Base-by-base conservation (phyloP, 345 rosid species). In the Populus euphratica region DNA sequence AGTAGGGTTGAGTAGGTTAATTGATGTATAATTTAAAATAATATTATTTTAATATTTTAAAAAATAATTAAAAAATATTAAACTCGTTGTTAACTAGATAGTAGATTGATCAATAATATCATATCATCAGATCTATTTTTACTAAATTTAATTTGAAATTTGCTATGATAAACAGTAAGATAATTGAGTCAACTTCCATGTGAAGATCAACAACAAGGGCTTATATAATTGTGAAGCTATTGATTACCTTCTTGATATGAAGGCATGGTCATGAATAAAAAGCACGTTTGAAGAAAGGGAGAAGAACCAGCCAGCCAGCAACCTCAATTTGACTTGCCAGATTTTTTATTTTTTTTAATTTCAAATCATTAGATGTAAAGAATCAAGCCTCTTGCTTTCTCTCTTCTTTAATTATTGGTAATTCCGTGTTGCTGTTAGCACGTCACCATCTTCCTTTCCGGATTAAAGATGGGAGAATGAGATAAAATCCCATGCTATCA, bases 381-480 rank as follows among this genome's bases (percentile, higher is more conserved):
- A 67, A 67, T 36, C 70, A 20, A 35, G 38, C 47, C 21, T 14
- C 36, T 59, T 7, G 25, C 36, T 20, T 36, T 36, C 43, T 67
- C 21, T 67, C 43, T 39, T 4, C 23, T 67, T 36, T 33, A 6
- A 67, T 67, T 1, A 67, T 67, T n/a, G 38, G 64, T 29, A 16
- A 25, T 35, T 72, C 5, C 75, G 66, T 36, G 66, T 56, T 54
- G 67, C 75, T 20, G 75, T 72, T 72, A 72, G 75, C 66, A 54
- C 66, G 75, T 44, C 44, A 56, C 65, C 67, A 12, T 72, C 75
- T 52, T 7, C 29, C 27, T 70, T 49, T 29, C 27, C 11, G 23
- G 69, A 65, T 65, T 65, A 31, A 31, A 65, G 3, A 12, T 12
- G 5, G 2, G 56, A 43, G 5, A 39, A 10, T 39, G 20, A 69